Base-by-base conservation (phyloP, 495 filamentous ascomycete species). In the Neurospora sp. region DNA sequence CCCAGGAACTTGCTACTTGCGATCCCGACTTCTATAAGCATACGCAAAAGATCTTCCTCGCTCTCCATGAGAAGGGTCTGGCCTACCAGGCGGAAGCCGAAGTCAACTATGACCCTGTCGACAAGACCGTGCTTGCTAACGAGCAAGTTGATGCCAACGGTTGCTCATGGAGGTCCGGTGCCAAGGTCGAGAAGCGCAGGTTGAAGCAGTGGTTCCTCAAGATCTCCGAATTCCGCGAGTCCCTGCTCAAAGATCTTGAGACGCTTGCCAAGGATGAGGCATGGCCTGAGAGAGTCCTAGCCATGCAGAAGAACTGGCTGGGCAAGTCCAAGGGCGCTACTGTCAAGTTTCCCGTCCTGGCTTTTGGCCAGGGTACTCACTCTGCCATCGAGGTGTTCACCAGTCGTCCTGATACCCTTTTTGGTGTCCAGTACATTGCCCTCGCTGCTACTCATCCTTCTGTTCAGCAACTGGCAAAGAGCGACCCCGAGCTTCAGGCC, bases 161-260 rank as follows among this genome's bases (percentile, higher is more conserved):
- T 2, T 88, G 84, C 75, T 96, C 93, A 8, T 97, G 94, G 94
- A 86, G 94, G 69, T 96, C 93, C 9, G 94, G 94, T 3, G 94
- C 92, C 8, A 90, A 92, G 75, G 93, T 97, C 40, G 92, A 95
- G 79, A 91, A 94, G 80, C 82, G 88, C 69, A 88, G 88, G 70
- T 83, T 97, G 27, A 92, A 93, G 79, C 94, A 97, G 76, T 97
- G 94, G 94, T 97, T 97, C 76, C 88, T 97, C 70, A 88, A 89
- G 39, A 96, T 96, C 74, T 94, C 92, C 2, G 86, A 86, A 27
- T 96, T 93, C 78, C 88, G 90, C 69, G 89, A 94, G 70, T 81
- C 86, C n/a, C 83, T 97, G 1, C 81, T 96, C 40, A 83, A 89
- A 35, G 93, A 93, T 72, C 84, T 97, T 2, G 89, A 93, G 31